Evolutionary conservation across 2,329 filamentous ascomycete genomes (phyloP).

Genomic region (Curvularia sp.): DNA sequence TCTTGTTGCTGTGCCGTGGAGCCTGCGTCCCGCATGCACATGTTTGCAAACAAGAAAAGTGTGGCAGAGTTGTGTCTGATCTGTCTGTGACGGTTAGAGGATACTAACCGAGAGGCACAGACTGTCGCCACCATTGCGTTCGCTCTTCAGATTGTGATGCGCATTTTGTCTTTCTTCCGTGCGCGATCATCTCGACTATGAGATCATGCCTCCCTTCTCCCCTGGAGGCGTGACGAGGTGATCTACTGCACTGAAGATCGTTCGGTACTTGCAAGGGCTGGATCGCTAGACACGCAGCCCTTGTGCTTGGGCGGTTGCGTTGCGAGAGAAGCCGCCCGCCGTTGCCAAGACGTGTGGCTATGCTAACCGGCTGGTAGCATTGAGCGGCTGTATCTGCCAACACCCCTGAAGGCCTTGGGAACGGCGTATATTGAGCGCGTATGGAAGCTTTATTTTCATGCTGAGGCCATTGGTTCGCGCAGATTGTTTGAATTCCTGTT

Average conservation of each 20-base stretch:
- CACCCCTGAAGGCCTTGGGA: not conserved
- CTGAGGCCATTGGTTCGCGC: not conserved
- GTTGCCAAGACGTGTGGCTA: conserved; percentile 7
- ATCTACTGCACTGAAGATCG: conserved; percentile 3
- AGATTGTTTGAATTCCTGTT: too few species aligned
- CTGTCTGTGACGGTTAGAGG: not conserved
- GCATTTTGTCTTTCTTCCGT: conserved; percentile 23
- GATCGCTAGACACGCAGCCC: not conserved
- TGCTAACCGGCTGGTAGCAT: not conserved
- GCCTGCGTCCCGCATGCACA: not conserved
- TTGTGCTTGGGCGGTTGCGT: not conserved
- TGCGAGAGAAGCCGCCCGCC: conserved; percentile 3
- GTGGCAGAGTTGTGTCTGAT: not conserved
- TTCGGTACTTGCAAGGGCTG: not conserved
- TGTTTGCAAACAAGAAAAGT: not conserved
- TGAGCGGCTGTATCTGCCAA: not conserved
- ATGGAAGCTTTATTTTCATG: not conserved
- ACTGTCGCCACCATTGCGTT: conserved; percentile 15
- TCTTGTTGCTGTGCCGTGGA: not conserved
- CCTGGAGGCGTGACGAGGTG: not conserved
- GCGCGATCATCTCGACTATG: conserved; percentile 25
- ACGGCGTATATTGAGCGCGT: not conserved
- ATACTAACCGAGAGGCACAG: conserved; percentile 3
- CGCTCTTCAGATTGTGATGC: conserved; percentile 29
- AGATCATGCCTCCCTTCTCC: conserved; percentile 20